Evolutionary conservation across 75 land plant species (phyloP).

Genomic region (Sequoiadendron giganteum): DNA sequence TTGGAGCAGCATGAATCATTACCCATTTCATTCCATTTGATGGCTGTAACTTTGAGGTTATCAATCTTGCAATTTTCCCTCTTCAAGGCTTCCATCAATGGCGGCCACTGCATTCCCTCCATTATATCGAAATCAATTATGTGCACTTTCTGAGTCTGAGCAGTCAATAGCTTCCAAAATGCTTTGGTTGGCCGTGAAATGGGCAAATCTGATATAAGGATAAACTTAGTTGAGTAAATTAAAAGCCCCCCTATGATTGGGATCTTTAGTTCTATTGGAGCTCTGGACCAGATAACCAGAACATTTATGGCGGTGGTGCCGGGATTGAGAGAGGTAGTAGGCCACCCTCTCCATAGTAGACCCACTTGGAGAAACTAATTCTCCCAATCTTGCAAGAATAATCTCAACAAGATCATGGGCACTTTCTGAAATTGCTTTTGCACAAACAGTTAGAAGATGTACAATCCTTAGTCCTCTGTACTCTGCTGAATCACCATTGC

Average conservation of each 20-base stretch:
- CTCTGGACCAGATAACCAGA: constrained; percentile 23
- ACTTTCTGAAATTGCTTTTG: constrained; percentile 14
- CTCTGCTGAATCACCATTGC: constrained; percentile 10
- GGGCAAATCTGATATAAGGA: neutral
- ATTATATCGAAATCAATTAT: too few relatives aligned
- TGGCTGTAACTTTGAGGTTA: constrained; percentile 56
- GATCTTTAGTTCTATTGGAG: neutral
- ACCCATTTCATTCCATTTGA: constrained; percentile 18
- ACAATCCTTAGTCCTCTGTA: constrained; percentile 34
- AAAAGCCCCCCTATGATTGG: constrained; percentile 42
- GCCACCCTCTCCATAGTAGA: constrained; percentile 6
- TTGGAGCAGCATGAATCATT: too few relatives aligned
- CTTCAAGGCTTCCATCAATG: too few relatives aligned
- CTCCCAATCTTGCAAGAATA: constrained; percentile 65
- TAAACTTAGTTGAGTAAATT: constrained; percentile 19
- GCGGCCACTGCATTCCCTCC: too few relatives aligned
- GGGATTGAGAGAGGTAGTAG: neutral
- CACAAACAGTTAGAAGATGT: constrained; percentile 46
- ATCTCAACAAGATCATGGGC: constrained; percentile 45
- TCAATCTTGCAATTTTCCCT: constrained; percentile 19
- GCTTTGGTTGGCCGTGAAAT: neutral
- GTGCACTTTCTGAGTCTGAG: constrained; percentile 47
- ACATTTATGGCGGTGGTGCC: constrained; percentile 40
- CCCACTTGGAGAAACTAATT: constrained; percentile 34
- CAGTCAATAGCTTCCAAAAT: constrained; percentile 17